Evolutionary conservation across 345 rosid species (phyloP), one percentile per base, ranked within the genome.

Genomic region (Populus euphratica): DNA sequence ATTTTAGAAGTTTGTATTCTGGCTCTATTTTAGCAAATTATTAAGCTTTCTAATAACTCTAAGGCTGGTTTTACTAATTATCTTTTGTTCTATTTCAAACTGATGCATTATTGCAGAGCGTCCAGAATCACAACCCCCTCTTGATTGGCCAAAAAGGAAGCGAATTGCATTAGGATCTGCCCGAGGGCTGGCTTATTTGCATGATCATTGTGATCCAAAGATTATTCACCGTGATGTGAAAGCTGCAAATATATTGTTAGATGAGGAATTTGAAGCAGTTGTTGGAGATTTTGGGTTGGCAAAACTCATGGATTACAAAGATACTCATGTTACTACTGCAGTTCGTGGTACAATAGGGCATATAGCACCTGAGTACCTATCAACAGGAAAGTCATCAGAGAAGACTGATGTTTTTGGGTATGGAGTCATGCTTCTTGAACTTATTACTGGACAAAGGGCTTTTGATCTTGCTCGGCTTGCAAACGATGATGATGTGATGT

Each of bases 321-420:
- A 93, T 72, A 91, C 98, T 6, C 96, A 95, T 79, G 98, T 93
- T 62, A 95, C 97, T 25, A 95, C 99, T 69, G 98, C 94, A 50
- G 98, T 95, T 31, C 96, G 98, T 23, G 99, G 99, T 66, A 93
- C 99, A n/a, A 93, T 95, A 21, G 99, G 99, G 38, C 98, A 95
- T 78, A 91, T 95, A 84, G 94, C 98, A 6, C 99, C 99, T 0
- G 99, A 95, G 80, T 95, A 95, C 85, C 93, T 95, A 59, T 92
- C 97, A 13, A 91, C 96, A 6, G 99, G 98, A 71, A 89, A 90
- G 86, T 92, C 99, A 13, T 87, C 94, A 0, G 99, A 95, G 88
- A 95, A 92, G 86, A 95, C 94, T n/a, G 99, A 95, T 84, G 99
- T 95, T 70, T 95, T 95, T 76, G 98, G 97, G 43, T 95, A 93